Evolutionary conservation across 805 yeast species (phyloP).

Genomic region (Kazachstania psychrophila): DNA sequence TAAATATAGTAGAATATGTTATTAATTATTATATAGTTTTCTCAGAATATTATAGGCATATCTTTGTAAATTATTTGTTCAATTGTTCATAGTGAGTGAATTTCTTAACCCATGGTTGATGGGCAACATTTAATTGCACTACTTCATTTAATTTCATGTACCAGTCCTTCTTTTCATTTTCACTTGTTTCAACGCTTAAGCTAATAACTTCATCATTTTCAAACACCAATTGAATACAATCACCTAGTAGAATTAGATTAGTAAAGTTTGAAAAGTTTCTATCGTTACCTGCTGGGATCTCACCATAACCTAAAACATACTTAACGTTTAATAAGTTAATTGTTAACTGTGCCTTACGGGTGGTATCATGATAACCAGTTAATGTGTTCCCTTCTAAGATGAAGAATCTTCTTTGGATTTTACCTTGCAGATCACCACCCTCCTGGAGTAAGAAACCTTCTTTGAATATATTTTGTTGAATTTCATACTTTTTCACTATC

Average conservation of each 20-base stretch:
- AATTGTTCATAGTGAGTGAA: too few species aligned
- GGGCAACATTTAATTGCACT: conserved; percentile 44
- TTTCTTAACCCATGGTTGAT: conserved; percentile 54
- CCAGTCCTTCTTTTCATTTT: conserved; percentile 59
- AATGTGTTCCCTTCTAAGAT: conserved; percentile 59
- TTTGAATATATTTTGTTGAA: conserved; percentile 29
- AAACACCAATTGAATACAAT: conserved; percentile 67
- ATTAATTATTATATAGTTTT: too few species aligned
- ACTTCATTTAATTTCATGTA: conserved; percentile 46
- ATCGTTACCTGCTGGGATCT: conserved; percentile 17
- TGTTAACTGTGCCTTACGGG: conserved; percentile 60
- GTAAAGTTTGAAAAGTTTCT: conserved; percentile 63
- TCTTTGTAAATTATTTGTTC: too few species aligned
- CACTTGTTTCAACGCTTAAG: conserved; percentile 64
- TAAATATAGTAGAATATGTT: too few species aligned
- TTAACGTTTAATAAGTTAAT: conserved; percentile 66
- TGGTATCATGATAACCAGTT: conserved; percentile 64
- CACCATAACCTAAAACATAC: conserved; percentile 29
- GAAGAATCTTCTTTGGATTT: conserved; percentile 55
- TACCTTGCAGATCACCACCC: conserved; percentile 70
- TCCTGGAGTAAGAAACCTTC: conserved; percentile 78
- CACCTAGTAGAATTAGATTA: conserved; percentile 42
- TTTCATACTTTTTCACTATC: conserved; percentile 33
- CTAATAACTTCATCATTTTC: conserved; percentile 73
- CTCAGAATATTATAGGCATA: background rate